phyloP scores from a whole-genome alignment of 2,329 filamentous ascomycete species.

The Metarhizium sp. region DNA sequence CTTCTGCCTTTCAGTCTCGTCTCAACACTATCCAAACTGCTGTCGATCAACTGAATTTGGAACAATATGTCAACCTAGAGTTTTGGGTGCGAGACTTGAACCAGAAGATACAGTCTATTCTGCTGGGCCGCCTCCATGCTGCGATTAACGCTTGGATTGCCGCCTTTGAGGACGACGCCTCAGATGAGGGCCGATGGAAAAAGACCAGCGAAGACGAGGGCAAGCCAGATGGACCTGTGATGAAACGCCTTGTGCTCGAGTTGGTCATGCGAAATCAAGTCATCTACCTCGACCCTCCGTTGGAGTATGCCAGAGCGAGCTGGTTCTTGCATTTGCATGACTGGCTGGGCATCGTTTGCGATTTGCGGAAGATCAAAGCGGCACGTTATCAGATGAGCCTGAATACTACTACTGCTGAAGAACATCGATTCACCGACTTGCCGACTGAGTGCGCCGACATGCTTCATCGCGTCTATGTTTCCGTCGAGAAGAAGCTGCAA shows the following conservation, averaged over 20 bases:
- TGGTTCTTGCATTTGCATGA: constrained; percentile 91
- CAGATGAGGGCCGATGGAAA: constrained; percentile 44
- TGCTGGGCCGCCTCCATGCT: constrained; percentile 73
- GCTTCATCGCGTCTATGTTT: constrained; percentile 70
- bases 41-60: constrained; percentile 92
- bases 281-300: constrained; percentile 88
- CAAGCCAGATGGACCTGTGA: constrained; percentile 48
- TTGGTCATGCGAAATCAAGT: constrained; percentile 97
- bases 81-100: constrained; percentile 90
- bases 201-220: constrained; percentile 34
- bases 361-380: constrained; percentile 87
- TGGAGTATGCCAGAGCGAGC: constrained; percentile 83
- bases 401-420: constrained; percentile 54
- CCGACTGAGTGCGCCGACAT: constrained; percentile 74
- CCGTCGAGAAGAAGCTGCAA: constrained; percentile 72
- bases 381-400: constrained; percentile 88
- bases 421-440: constrained; percentile 72
- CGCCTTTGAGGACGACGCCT: constrained; percentile 61
- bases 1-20: constrained; percentile 67
- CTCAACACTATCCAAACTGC: constrained; percentile 82
- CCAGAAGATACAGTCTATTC: constrained; percentile 67
- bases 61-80: constrained; percentile 88
- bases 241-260: constrained; percentile 74
- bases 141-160: constrained; percentile 83
- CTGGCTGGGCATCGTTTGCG: constrained; percentile 89